These are phyloP conservation scores for Nannochloris sp. DNA, from an alignment of 139 green algal species.

Conservation along the genomic window DNA sequence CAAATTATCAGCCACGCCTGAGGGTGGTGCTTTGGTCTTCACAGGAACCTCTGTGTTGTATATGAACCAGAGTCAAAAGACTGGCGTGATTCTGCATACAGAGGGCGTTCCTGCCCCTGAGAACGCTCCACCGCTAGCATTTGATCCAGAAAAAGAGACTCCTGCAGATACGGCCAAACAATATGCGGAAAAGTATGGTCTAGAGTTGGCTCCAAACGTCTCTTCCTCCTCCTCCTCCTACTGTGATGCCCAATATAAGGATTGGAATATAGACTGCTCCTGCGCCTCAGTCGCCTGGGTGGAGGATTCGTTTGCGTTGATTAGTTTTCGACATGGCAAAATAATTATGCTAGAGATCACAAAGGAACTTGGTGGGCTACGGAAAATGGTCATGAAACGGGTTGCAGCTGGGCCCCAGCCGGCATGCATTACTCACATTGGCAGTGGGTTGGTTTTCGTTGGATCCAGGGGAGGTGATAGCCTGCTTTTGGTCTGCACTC, in stretches of 20 bases:
- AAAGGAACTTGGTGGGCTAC: conserved; percentile 20
- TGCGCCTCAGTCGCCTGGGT: conserved; percentile 25
- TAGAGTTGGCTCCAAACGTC: conserved; percentile 47
- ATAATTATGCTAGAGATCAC: conserved; percentile 44
- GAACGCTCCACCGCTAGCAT: conserved; percentile 34
- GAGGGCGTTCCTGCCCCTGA: neutral
- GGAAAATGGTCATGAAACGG: conserved; percentile 27
- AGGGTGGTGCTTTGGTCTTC: conserved; percentile 72
- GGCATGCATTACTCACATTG: conserved; percentile 29
- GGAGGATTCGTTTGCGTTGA: conserved; percentile 24
- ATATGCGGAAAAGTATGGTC: conserved; percentile 35
- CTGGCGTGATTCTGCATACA: conserved; percentile 21
- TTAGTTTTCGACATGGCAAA: conserved; percentile 51
- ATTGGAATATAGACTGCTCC: conserved; percentile 29
- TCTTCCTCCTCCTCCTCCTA: conserved; percentile 9
- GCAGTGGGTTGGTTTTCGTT: conserved; percentile 62
- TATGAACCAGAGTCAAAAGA: conserved; percentile 43
- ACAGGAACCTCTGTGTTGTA: conserved; percentile 67
- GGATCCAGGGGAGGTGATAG: conserved; percentile 71
- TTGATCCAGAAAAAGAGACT: conserved; percentile 23
- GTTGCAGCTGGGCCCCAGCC: conserved; percentile 27
- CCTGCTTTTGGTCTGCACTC: conserved; percentile 49
- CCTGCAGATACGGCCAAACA: conserved; percentile 26
- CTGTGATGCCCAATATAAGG: conserved; percentile 18
- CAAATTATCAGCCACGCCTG: conserved; percentile 53